These are phyloP conservation scores for Grigorovia humatica DNA, from an alignment of 805 yeast species.

Conservation along the genomic window DNA sequence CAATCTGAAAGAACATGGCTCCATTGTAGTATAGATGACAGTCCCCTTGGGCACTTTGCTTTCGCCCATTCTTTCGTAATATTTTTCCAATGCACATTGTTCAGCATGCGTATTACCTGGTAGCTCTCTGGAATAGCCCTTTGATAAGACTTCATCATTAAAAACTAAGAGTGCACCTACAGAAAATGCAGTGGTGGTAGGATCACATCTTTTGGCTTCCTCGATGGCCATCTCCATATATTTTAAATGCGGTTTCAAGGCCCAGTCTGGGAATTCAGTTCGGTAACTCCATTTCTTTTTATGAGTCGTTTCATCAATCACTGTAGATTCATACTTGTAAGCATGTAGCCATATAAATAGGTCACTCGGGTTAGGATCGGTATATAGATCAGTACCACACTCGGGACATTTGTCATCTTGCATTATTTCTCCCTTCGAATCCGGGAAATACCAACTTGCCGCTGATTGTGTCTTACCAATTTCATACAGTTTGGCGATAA, in stretches of 20 bases:
- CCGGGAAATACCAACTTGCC: conserved; percentile 54
- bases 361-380: conserved; percentile 85
- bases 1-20: conserved; percentile 81
- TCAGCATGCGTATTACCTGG: conserved; percentile 97
- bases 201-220: conserved; percentile 72
- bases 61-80: conserved; percentile 31
- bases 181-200: conserved; percentile 76
- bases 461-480: conserved; percentile 65
- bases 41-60: conserved; percentile 59
- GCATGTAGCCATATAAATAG: conserved; percentile 88
- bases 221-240: conserved; percentile 69
- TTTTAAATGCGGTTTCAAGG: conserved; percentile 42
- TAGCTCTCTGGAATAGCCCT: conserved; percentile 83
- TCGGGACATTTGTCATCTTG: conserved; percentile 48
- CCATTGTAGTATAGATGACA: conserved; percentile 90
- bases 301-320: conserved; percentile 17
- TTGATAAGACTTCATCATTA: conserved; percentile 51
- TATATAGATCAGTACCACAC: conserved; percentile 61
- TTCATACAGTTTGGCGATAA: conserved; percentile 41
- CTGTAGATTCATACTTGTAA: conserved; percentile 53
- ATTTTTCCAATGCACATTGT: conserved; percentile 82
- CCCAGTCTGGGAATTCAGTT: conserved; percentile 79
- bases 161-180: conserved; percentile 81
- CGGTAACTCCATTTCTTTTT: conserved; percentile 54
- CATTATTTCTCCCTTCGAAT: conserved; percentile 56